These are phyloP conservation scores for Eleusine coracana DNA, from an alignment of 176 grass and related monocot genomes.

Conservation along the genomic window DNA sequence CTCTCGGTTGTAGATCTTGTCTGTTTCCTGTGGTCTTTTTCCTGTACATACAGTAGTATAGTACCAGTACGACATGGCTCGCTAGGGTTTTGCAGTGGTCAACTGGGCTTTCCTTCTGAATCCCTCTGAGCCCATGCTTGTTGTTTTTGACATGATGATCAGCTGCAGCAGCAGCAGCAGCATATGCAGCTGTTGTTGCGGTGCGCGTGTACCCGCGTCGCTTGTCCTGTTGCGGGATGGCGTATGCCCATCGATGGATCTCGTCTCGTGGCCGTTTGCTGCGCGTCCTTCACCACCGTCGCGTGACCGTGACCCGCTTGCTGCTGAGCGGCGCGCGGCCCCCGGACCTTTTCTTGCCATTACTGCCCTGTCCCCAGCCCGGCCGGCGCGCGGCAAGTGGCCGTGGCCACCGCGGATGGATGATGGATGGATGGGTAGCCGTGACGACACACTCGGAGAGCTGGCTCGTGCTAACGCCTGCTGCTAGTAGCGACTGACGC, in stretches of 20 bases:
- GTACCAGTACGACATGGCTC: neutral
- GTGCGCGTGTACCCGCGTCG: neutral
- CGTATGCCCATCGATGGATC: slow-evolving; percentile 9
- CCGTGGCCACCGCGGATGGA: slow-evolving; percentile 6
- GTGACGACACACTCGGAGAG: neutral
- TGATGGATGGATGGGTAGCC: neutral
- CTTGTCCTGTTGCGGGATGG: slow-evolving; percentile 25
- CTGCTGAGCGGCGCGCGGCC: neutral
- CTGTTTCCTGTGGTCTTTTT: neutral
- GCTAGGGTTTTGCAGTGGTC: slow-evolving; percentile 38
- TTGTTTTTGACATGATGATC: neutral
- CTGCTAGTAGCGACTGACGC: neutral
- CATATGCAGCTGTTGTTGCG: neutral
- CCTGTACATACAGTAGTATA: neutral
- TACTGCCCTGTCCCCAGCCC: slow-evolving; percentile 45
- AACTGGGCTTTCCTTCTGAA: slow-evolving; percentile 22
- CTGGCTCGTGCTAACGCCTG: neutral
- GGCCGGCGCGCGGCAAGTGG: slow-evolving; percentile 25
- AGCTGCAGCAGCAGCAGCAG: neutral
- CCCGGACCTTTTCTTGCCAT: slow-evolving; percentile 18
- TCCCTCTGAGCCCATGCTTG: neutral
- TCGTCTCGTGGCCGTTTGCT: neutral
- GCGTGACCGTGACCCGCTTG: neutral
- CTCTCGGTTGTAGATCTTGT: neutral
- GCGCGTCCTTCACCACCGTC: slow-evolving; percentile 18